Evolutionary conservation across 257 asterid genomes (phyloP).

Genomic region (Nicotiana attenuata): DNA sequence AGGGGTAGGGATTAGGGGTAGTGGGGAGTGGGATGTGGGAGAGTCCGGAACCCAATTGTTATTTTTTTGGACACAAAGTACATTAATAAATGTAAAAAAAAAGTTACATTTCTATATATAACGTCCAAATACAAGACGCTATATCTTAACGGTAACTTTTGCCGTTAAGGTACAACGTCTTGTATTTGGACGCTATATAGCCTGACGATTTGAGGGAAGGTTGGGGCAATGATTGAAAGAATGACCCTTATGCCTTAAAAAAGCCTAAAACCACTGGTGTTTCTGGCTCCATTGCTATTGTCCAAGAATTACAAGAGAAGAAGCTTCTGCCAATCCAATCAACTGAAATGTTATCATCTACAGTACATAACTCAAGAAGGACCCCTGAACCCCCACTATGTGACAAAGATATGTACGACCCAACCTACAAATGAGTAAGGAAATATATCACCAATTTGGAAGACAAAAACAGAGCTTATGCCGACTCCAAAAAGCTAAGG

Average conservation of each 20-base stretch:
- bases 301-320: neutral
- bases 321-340: neutral
- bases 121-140: too few relatives aligned
- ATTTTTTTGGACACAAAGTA: too few relatives aligned
- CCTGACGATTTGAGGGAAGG: too few relatives aligned
- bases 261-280: neutral
- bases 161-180: too few relatives aligned
- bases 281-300: neutral
- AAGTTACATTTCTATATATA: too few relatives aligned
- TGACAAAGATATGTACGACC: neutral
- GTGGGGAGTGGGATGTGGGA: neutral
- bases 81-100: too few relatives aligned
- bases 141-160: too few relatives aligned
- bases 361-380: neutral
- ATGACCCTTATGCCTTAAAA: neutral
- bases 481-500: neutral
- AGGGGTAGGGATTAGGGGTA: neutral
- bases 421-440: neutral
- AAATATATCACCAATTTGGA: neutral
- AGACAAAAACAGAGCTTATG: conserved; percentile 1
- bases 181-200: too few relatives aligned
- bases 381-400: neutral
- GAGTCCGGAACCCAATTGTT: too few relatives aligned
- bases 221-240: neutral
- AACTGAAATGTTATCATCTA: neutral